Percentiles rank a stretch among this genome's conserved stretches.
phyloP scores from a whole-genome alignment of 2,329 filamentous ascomycete genomes.

The Epichloe glyceriae region DNA sequence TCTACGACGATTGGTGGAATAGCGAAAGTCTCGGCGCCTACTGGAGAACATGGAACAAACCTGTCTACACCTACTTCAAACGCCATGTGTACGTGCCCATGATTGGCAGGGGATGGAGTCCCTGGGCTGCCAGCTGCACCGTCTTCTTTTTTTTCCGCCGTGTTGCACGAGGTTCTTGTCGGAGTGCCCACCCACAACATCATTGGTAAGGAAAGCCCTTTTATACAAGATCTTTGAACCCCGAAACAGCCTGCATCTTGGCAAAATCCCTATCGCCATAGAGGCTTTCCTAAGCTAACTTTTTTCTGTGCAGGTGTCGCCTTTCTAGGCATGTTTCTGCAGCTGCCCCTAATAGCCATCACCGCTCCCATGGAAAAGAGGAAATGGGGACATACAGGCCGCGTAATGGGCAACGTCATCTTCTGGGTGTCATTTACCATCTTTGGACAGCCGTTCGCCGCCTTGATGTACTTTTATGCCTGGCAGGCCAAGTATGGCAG shows the following conservation, averaged over 20 bases:
- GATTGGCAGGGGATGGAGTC: conserved; percentile 68
- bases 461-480: conserved; percentile 89
- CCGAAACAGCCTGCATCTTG: too few relatives aligned
- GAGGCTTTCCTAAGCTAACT: neutral
- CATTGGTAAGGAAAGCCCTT: conserved; percentile 46
- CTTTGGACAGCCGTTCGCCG: conserved; percentile 86
- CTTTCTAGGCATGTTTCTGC: conserved; percentile 86
- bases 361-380: conserved; percentile 72
- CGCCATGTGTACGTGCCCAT: conserved; percentile 85
- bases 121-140: conserved; percentile 55
- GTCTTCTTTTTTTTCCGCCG: conserved; percentile 78
- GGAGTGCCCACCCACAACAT: conserved; percentile 91
- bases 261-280: too few relatives aligned
- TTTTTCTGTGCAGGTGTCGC: conserved; percentile 54
- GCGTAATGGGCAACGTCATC: conserved; percentile 77
- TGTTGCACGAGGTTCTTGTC: conserved; percentile 85
- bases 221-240: too few relatives aligned
- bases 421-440: conserved; percentile 97
- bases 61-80: conserved; percentile 93
- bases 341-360: conserved; percentile 74
- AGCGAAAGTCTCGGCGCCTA: conserved; percentile 73
- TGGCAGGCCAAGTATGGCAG: conserved; percentile 98
- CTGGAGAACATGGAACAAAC: conserved; percentile 96
- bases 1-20: conserved; percentile 99
- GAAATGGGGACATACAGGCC: conserved; percentile 55